Evolutionary conservation across 805 yeast genomes (phyloP), one percentile per base, ranked within the genome.

Genomic region (Yamadazyma laniorum): DNA sequence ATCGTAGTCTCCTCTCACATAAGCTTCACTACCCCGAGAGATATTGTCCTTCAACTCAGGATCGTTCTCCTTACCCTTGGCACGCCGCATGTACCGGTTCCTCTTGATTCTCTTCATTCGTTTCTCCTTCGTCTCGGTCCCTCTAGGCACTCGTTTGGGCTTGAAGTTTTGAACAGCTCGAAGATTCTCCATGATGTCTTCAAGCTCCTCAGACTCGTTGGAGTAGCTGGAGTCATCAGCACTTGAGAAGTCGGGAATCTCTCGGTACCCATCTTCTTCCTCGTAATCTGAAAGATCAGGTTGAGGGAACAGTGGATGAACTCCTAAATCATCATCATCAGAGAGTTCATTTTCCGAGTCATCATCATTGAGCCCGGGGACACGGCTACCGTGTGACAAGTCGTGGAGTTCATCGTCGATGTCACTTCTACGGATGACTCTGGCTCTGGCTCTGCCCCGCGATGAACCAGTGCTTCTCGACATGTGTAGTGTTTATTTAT

Each of bases 1-100:
- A 21, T 72, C 75, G 14, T 75, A 70, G 50, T 84, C 82, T 34
- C 73, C 72, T 21, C 74, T 55, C 1, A 85, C 95, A 67, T 82
- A 89, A 0, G 88, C 85, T 49, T 82, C 89, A 51, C 87, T 85
- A 1, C 95, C 96, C 47, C 72, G 70, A 7, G 91, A 80, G 16
- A 87, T 58, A 38, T 81, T 54, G 26, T 70, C 65, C 33, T 82
- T 70, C 3, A 87, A 85, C 56, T 85, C 95, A 0, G 90, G 96
- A 48, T 82, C 82, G 44, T 79, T 51, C 17, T 76, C 77, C 34
- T 70, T 60, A 26, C 66, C 56, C 17, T 74, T 40, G 17, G 52
- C 52, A 21, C 17, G 15, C 14, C 22, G 16, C 5, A 32, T 12
- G 17, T 18, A 38, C 14, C 42, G 29, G n/a, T 42, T 44, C 18